Base-by-base conservation (phyloP, 495 filamentous ascomycete genomes). In the Cercophora samala region DNA sequence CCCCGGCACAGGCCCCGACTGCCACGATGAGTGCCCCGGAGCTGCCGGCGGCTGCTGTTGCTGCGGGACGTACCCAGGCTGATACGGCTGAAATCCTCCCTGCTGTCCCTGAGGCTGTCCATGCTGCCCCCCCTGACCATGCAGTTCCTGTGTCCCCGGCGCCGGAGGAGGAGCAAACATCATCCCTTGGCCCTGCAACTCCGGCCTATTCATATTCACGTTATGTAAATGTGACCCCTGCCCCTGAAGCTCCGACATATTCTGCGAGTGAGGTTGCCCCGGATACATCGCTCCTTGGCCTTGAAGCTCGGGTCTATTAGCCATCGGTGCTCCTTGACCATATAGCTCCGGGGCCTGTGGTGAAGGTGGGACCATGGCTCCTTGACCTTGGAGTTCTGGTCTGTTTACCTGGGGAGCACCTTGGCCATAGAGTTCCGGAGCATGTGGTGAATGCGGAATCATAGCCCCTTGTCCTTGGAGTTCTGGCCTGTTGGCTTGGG, bases 1-100 rank as follows among this genome's bases (percentile, higher is more conserved):
- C 29, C 56, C 66, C 51, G 72, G 68, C 56, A 78, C 70, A 17
- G 78, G 80, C 11, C 79, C 76, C 9, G 78, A 72, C 59, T 81
- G 80, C 80, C 78, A 81, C 5, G 69, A 68, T 69, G 71, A 67
- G 21, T 70, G 73, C 46, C 70, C 70, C 19, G 72, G 70, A 58
- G 71, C 73, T 26, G 69, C 66, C 13, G 5, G 58, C 11, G 23
- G 24, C 64, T 65, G 19, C 73, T 25, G 54, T 65, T 21, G 64
- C 67, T 64, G 69, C 53, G 24, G 17, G 53, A 64, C 25, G 26
- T 25, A n/a, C 15, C 64, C 55, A 9, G 23, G 52, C 26, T 65
- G 22, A 58, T 23, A 42, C 17, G 63, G 9, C n/a, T 56, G 51
- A 22, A 58, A 64, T 21, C 22, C 32, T 21, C 29, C 25, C 5